phyloP scores from a whole-genome alignment of 257 asterid genomes.

The Prunella vulgaris region DNA sequence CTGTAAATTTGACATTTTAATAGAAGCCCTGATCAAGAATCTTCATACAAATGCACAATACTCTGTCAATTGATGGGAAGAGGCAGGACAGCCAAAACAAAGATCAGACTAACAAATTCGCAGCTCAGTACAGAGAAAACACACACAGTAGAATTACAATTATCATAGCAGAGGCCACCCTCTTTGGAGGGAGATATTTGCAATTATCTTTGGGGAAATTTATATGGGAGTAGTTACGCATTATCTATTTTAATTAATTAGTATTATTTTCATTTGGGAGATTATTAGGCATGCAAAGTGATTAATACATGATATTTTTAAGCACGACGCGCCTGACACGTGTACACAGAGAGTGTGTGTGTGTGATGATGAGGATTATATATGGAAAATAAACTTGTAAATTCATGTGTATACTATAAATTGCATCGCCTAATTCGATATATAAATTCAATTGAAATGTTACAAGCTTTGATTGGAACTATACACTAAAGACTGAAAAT shows the following conservation, averaged over 20 bases:
- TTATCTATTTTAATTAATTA: background rate
- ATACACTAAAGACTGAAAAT: no score
- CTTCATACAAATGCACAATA: slow-evolving; percentile 45
- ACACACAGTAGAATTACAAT: slow-evolving; percentile 8
- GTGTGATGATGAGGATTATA: background rate
- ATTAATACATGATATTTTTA: no score
- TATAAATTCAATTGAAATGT: no score
- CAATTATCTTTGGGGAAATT: background rate
- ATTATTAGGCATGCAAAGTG: slow-evolving; percentile 7
- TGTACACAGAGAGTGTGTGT: background rate
- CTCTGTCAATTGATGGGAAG: slow-evolving; percentile 18
- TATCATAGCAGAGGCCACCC: background rate
- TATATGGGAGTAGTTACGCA: background rate
- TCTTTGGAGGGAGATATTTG: background rate
- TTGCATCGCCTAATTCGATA: no score
- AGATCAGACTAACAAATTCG: slow-evolving; percentile 4
- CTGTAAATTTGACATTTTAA: slow-evolving; percentile 50
- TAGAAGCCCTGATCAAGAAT: slow-evolving; percentile 30
- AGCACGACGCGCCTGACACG: background rate
- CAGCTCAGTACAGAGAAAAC: slow-evolving; percentile 20
- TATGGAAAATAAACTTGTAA: background rate
- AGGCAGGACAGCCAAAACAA: slow-evolving; percentile 5
- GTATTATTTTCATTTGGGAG: no score
- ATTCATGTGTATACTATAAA: no score
- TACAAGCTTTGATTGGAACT: no score